Evolutionary conservation across 1,139 yeast genomes (phyloP), one percentile per base, ranked within the genome.

Genomic region (Saccharomyces hybrid): DNA sequence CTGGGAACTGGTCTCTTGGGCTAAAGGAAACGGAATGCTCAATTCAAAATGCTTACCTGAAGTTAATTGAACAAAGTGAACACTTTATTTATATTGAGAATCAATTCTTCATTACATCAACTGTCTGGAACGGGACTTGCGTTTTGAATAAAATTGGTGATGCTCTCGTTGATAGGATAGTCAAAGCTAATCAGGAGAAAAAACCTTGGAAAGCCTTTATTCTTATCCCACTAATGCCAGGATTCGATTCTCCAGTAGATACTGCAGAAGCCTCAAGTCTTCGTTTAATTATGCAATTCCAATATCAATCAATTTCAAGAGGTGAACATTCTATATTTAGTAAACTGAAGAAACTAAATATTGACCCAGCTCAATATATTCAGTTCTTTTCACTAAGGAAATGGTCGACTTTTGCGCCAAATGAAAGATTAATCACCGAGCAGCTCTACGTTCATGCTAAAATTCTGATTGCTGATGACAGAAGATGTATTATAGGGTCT

Each of bases 221-320:
- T 58, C 80, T 93, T 5, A 89, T 95, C 58, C 99, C 99, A 2
- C 76, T 95, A 62, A 89, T 93, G 95, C 99, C 99, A 1, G 99
- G 99, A 0, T 95, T 95, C 69, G 96, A 88, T 66, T 85, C 96
- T 16, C 89, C 90, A 62, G 96, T 95, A 38, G 98, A 93, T 69
- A 82, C 88, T 61, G 88, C 95, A 5, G 97, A 90, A 62, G 99
- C 97, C 5, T 86, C 97, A 0, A 83, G 96, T 25, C 93, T 95
- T 5, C 81, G 99, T 63, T 87, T 93, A 34, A 95, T 95, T 63
- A 91, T 93, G 96, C 95, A 91, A 73, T 90, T 98, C 67, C 98
- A 95, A 71, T 95, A 83, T 70, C 84, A 88, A 82, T 86, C 96
- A 1, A 95, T 95, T 48, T 88, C 96, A 1, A 81, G 96, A 67